Evolutionary conservation across 371 early-diverging fungal genomes (phyloP).

Genomic region (Mortierella sp.): DNA sequence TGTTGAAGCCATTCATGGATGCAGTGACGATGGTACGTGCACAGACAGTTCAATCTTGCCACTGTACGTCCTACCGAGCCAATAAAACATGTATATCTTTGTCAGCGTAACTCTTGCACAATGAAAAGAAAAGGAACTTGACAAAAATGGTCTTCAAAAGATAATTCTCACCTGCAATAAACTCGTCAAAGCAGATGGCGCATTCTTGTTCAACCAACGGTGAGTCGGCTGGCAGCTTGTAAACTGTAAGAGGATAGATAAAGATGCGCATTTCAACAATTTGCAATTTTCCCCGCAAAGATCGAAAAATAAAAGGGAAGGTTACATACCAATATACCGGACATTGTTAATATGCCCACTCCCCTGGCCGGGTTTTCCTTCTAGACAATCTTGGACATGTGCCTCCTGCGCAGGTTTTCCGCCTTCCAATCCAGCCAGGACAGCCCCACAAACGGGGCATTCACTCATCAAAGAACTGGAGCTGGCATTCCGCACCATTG

Average conservation of each 20-base stretch:
- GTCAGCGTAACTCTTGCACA: too few species aligned
- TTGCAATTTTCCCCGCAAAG: not conserved
- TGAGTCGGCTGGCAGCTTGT: conserved; percentile 67
- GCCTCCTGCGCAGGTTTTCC: conserved; percentile 76
- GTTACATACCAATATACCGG: conserved; percentile 75
- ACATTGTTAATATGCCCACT: conserved; percentile 63
- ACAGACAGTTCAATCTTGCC: conserved; percentile 87
- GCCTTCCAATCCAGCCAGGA: conserved; percentile 58
- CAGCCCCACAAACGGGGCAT: conserved; percentile 83
- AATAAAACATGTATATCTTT: not conserved
- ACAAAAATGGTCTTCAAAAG: not conserved
- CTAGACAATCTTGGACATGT: conserved; percentile 83
- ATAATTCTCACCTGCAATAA: conserved; percentile 64
- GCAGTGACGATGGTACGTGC: conserved; percentile 87
- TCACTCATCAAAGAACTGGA: conserved; percentile 75
- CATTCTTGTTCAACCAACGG: conserved; percentile 83
- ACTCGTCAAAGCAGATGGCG: conserved; percentile 93
- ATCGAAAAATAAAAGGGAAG: conserved; percentile 6
- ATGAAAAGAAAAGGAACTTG: not conserved
- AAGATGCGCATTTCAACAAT: not conserved
- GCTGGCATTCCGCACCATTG: conserved; percentile 61
- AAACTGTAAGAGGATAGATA: conserved; percentile 54
- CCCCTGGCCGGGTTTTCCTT: conserved; percentile 58
- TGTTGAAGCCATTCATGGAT: conserved; percentile 79
- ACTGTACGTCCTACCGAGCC: conserved; percentile 67